Base-by-base conservation (phyloP, 345 rosid species). In the Citrus reticulata region DNA sequence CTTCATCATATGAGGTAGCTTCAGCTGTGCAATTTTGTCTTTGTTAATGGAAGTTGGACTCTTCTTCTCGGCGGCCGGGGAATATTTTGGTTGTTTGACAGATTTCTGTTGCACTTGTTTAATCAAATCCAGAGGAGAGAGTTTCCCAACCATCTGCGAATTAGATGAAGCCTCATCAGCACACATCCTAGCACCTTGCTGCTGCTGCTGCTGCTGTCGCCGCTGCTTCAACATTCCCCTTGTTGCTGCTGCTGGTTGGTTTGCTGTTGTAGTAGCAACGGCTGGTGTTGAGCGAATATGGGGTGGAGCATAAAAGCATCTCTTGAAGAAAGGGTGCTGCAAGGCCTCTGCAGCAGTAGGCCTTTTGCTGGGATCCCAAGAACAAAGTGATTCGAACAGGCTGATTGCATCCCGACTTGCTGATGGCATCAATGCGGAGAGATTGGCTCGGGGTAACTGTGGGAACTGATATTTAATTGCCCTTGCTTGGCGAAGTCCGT, bases 241-340 rank as follows among this genome's bases (percentile, higher is more conserved):
- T 20, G 60, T 6, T 55, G 60, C n/a, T 55, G 20, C 60, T 7
- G 60, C 20, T 1, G n/a, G n/a, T 16, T 2, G n/a, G 49, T 46
- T 46, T 46, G 51, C 51, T 46, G 51, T 46, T 46, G 51, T 46
- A 13, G 51, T 46, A 3, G 51, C 51, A 13, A 46, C 51, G 51
- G 17, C 51, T 65, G 85, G 78, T 39, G 74, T 46, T 79, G 81
- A 73, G 68, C 92, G 95, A 75, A 93, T 93, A 35, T 90, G 87
- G 27, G 96, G 96, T 39, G 97, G 95, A 75, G 92, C 86, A 84
- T 90, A 93, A 77, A 82, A 90, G 83, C 97, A 90, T 80, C 92
- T 85, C 94, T 90, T 91, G 78, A 95, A 95, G 87, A 91, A 95
- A 14, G 98, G 95, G 85, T 93, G 98, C 76, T 93, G 96, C 72